A percentile compares a stretch with the other conserved stretches of the same genome.
These are phyloP conservation scores for Salvia sclarea DNA, from an alignment of 305 asterid species.

Conservation along the genomic window DNA sequence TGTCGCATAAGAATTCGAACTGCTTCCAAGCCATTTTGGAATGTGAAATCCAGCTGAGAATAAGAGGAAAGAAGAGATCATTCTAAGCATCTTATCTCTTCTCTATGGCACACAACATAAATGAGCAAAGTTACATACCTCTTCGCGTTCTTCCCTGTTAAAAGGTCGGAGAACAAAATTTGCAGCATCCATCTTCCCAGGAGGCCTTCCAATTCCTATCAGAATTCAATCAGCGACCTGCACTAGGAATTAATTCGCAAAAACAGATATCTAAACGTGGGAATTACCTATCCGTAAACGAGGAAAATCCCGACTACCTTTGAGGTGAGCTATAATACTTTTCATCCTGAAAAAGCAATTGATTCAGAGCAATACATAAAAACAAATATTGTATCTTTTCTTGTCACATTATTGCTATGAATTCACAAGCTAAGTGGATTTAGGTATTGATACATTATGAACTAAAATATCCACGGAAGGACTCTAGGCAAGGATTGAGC, in stretches of 20 bases:
- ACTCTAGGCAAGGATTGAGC: slow-evolving; percentile 6
- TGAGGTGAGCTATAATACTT: slow-evolving; percentile 75
- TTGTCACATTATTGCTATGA: neutral
- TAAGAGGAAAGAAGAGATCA: neutral
- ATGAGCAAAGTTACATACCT: slow-evolving; percentile 48
- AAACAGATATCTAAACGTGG: neutral
- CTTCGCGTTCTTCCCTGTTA: slow-evolving; percentile 71
- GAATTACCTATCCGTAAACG: slow-evolving; percentile 78
- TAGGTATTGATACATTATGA: neutral
- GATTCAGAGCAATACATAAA: neutral
- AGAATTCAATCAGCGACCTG: slow-evolving; percentile 10
- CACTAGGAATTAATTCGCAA: slow-evolving; percentile 4
- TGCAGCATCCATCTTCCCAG: slow-evolving; percentile 79
- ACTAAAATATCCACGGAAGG: neutral
- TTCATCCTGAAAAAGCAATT: slow-evolving; percentile 71
- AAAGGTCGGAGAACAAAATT: slow-evolving; percentile 86
- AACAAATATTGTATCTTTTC: neutral
- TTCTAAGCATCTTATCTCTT: slow-evolving; percentile 3
- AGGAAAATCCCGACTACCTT: slow-evolving; percentile 83
- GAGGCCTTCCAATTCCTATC: slow-evolving; percentile 93
- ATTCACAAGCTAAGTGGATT: neutral
- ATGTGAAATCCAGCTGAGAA: slow-evolving; percentile 74
- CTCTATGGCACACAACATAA: slow-evolving; percentile 1
- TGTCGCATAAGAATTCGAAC: slow-evolving; percentile 72
- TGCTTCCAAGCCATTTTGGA: slow-evolving; percentile 77